Evolutionary conservation across 2,329 filamentous ascomycete genomes (phyloP).

Genomic region (Aquanectria penicillioides): DNA sequence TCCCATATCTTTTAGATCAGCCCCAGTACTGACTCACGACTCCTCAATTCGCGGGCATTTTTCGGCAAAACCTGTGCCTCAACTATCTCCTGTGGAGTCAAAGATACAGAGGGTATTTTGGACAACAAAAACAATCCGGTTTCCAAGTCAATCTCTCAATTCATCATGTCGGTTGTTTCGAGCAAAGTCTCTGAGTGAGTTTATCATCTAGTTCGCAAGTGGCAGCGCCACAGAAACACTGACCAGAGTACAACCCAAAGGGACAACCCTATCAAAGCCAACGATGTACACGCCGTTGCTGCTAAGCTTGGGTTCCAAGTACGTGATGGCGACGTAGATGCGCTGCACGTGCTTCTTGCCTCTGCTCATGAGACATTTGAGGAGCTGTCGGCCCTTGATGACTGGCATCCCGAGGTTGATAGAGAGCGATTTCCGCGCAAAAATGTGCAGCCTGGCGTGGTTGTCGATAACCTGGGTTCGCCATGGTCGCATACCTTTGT

Average conservation of each 20-base stretch:
- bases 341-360: not conserved
- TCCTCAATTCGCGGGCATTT: no score
- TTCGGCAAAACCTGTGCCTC: no score
- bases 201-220: not conserved
- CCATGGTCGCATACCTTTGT: not conserved
- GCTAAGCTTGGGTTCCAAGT: not conserved
- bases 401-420: not conserved
- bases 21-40: no score
- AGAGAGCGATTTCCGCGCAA: not conserved
- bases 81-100: no score
- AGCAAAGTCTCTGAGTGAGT: conserved; percentile 2
- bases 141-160: no score
- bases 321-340: not conserved
- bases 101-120: no score
- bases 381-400: not conserved
- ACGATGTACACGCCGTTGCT: not conserved
- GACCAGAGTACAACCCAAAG: not conserved
- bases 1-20: no score
- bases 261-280: not conserved
- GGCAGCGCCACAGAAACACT: not conserved
- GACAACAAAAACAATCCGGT: no score
- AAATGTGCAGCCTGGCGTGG: not conserved
- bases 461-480: not conserved
- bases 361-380: not conserved
- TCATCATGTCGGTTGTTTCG: not conserved